These are phyloP conservation scores for Monosporozyma servazzii DNA, from an alignment of 805 yeast species.

Conservation along the genomic window DNA sequence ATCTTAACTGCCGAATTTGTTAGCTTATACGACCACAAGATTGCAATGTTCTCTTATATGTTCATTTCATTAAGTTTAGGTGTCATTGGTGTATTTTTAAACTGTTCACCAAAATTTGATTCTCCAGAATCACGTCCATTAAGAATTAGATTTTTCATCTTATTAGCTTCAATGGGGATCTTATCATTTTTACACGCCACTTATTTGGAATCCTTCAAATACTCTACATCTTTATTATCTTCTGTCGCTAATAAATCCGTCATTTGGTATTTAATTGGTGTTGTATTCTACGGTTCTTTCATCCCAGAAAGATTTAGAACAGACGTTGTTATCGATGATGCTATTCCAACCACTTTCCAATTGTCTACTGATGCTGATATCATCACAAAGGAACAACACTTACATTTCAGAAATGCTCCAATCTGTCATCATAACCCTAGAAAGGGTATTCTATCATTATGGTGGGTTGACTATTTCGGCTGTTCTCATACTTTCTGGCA, in stretches of 20 bases:
- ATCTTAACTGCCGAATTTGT: slow-evolving; percentile 80
- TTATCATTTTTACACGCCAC: slow-evolving; percentile 49
- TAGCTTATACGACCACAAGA: slow-evolving; percentile 39
- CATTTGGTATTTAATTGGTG: slow-evolving; percentile 71
- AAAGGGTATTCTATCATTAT: slow-evolving; percentile 42
- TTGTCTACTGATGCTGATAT: slow-evolving; percentile 24
- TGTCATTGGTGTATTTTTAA: slow-evolving; percentile 59
- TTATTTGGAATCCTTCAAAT: slow-evolving; percentile 44
- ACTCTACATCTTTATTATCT: slow-evolving; percentile 44
- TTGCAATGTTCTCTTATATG: slow-evolving; percentile 37
- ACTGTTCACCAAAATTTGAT: slow-evolving; percentile 92
- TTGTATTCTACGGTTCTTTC: slow-evolving; percentile 75
- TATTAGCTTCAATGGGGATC: slow-evolving; percentile 68
- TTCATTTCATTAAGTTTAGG: slow-evolving; percentile 60
- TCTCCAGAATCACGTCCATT: slow-evolving; percentile 73
- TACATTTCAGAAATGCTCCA: slow-evolving; percentile 38
- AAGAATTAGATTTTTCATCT: slow-evolving; percentile 70
- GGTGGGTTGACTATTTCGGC: slow-evolving; percentile 76
- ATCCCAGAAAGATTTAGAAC: slow-evolving; percentile 84
- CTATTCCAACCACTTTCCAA: slow-evolving; percentile 31
- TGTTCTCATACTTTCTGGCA: slow-evolving; percentile 94
- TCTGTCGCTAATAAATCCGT: slow-evolving; percentile 64
- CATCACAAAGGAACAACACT: slow-evolving; percentile 24
- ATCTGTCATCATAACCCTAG: slow-evolving; percentile 16
- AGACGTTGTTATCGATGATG: slow-evolving; percentile 49